These are phyloP conservation scores for Crithidia fasciculata DNA, from an alignment of 208 protist species.

Conservation along the genomic window DNA sequence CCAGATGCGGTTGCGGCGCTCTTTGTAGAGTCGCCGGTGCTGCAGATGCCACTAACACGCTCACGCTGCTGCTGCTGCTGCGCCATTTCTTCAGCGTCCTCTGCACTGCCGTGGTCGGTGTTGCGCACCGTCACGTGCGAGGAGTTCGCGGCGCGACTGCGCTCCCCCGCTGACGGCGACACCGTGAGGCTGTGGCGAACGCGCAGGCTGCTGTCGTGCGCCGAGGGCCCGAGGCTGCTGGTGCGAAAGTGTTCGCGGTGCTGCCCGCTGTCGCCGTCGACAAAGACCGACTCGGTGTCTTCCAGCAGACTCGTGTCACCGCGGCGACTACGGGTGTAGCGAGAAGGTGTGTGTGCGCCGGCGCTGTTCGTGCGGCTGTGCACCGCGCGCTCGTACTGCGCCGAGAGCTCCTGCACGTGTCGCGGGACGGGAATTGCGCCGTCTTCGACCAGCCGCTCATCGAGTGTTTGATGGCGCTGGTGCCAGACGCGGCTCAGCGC, in stretches of 20 bases:
- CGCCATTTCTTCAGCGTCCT: neutral
- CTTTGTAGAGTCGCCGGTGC: neutral
- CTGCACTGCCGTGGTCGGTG: neutral
- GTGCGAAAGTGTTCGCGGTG: neutral
- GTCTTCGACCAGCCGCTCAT: constrained; percentile 48
- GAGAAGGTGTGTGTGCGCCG: neutral
- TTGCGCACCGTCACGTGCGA: constrained; percentile 4
- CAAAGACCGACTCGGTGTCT: neutral
- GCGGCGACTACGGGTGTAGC: neutral
- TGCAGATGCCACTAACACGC: neutral
- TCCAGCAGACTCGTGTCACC: neutral
- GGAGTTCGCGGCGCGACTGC: constrained; percentile 1
- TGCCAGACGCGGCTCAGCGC: constrained; percentile 18
- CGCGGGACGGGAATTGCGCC: constrained; percentile 39
- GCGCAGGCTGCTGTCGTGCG: constrained; percentile 4
- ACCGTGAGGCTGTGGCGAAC: neutral
- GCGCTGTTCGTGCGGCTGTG: constrained; percentile 27
- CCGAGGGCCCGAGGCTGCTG: neutral
- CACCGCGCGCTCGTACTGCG: constrained; percentile 41
- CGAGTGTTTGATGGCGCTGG: constrained; percentile 41
- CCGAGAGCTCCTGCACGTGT: constrained; percentile 38
- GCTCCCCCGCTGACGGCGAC: constrained; percentile 1
- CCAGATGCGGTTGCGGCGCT: constrained; percentile 17
- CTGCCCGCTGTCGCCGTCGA: neutral
- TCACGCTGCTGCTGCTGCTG: neutral